Evolutionary conservation across 129 eudicot species (phyloP), one percentile per base, ranked within the genome.

Genomic region (Artemisia argyi): DNA sequence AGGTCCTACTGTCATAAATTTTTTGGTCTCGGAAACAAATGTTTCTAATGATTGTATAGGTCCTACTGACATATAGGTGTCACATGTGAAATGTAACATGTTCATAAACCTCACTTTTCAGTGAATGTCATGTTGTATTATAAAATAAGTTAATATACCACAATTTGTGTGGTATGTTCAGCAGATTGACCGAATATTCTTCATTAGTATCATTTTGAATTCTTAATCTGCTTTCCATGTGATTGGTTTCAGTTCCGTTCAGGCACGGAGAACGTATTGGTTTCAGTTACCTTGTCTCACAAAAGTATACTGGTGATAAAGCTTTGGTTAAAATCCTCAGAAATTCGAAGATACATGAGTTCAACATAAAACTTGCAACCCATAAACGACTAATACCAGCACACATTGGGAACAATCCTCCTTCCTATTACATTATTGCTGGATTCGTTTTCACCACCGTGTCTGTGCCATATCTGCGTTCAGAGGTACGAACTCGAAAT

Each of bases 251-350:
- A 86, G 87, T 86, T 77, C 85, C 85, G 11, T 83, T 86, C 79
- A 86, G 91, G 79, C 85, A 86, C 61, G 87, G 91, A 20, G 91
- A 86, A 24, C 91, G 91, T 55, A 83, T 86, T 17, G 87, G 87
- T 71, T 86, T 86, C 69, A 86, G 91, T 74, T 86, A 86, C 62
- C 87, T 86, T 76, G 83, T 86, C 54, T 86, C 91, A 57, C 87
- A 86, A 70, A 86, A 86, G 55, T 83, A 80, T 30, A 77, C 83
- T 1, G 91, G 85, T 1, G 87, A 86, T 67, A 80, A 77, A 62
- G 85, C 87, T 80, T 66, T 76, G 14, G 85, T 86, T 53, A 86
- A 86, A 72, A 75, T 86, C 66, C 91, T 86, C 1, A 83, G 85
- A 62, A 74, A 72, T 66, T 86, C 85, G 5, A 67, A 83, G 83